Percentiles rank a stretch among this genome's conserved stretches.
Evolutionary conservation across 192 early-diverging fungal species (phyloP).

Genomic region (Coemansia sp.): DNA sequence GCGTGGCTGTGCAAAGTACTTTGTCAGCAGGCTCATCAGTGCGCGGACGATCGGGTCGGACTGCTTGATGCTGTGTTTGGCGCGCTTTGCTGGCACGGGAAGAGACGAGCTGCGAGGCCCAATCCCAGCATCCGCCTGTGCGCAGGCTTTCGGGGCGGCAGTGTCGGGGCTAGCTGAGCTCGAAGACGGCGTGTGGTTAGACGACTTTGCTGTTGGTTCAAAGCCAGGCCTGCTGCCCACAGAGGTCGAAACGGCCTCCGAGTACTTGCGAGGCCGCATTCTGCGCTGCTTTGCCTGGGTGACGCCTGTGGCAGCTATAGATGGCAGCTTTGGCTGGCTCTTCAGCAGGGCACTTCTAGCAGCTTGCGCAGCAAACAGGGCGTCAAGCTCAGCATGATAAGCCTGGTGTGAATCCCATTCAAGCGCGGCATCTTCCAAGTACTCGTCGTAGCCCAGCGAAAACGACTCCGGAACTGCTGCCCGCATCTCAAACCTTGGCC

Average conservation of each 20-base stretch:
- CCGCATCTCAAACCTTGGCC: constrained; percentile 26
- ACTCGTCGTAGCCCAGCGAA: constrained; percentile 54
- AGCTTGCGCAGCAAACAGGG: constrained; percentile 41
- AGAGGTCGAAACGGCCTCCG: constrained; percentile 29
- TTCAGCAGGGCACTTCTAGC: constrained; percentile 18
- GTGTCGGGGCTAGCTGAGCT: neutral
- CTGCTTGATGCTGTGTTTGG: constrained; percentile 51
- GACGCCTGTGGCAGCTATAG: neutral
- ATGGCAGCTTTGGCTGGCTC: neutral
- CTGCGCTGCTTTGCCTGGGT: constrained; percentile 23
- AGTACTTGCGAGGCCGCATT: constrained; percentile 56
- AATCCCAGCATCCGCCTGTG: neutral
- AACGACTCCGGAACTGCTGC: constrained; percentile 41
- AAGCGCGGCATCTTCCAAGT: constrained; percentile 59
- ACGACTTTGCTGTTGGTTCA: too few species aligned
- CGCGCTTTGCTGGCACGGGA: constrained; percentile 7
- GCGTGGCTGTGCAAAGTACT: constrained; percentile 86
- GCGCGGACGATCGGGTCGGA: constrained; percentile 71
- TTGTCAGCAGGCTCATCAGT: constrained; percentile 66
- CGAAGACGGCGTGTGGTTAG: neutral
- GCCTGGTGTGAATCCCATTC: constrained; percentile 51
- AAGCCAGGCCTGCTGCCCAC: neutral
- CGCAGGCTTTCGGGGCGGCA: neutral
- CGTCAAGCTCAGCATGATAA: constrained; percentile 49
- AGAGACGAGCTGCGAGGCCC: neutral